phyloP scores from a whole-genome alignment of 345 rosid genomes.

The Citrus sp. region DNA sequence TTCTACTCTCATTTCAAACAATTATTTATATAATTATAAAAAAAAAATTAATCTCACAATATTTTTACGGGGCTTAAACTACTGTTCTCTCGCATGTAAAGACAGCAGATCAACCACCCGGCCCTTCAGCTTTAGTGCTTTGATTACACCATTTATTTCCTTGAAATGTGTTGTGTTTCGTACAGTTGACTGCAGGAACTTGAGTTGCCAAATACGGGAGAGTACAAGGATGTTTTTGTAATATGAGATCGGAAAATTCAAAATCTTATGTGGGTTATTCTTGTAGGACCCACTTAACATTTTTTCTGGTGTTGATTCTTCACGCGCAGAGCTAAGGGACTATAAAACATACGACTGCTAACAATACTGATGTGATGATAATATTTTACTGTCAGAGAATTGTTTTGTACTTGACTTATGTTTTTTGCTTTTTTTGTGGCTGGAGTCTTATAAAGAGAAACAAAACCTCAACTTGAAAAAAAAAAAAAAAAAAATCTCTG shows the following conservation, averaged over 20 bases:
- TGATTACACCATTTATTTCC: background rate
- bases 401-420: background rate
- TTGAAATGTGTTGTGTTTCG: background rate
- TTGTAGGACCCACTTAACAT: conserved; percentile 4
- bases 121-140: background rate
- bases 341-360: background rate
- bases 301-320: conserved; percentile 13
- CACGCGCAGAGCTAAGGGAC: conserved; percentile 18
- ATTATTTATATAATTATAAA: too few species aligned
- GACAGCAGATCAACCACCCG: too few species aligned
- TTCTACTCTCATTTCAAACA: too few species aligned
- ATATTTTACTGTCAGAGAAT: conserved; percentile 12
- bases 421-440: conserved; percentile 12
- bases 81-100: too few species aligned
- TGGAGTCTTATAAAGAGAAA: conserved; percentile 11
- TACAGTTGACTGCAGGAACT: background rate
- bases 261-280: conserved; percentile 22
- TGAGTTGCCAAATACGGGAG: background rate
- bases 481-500: conserved; percentile 10
- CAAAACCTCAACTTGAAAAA: conserved; percentile 18
- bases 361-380: background rate
- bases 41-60: too few species aligned
- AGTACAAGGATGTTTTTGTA: conserved; percentile 21
- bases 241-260: conserved; percentile 14
- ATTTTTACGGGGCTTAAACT: too few species aligned